Percentiles rank a stretch among this genome's conserved stretches.
phyloP scores from a whole-genome alignment of 139 green algal species.

The Klebsormidium nitens region DNA sequence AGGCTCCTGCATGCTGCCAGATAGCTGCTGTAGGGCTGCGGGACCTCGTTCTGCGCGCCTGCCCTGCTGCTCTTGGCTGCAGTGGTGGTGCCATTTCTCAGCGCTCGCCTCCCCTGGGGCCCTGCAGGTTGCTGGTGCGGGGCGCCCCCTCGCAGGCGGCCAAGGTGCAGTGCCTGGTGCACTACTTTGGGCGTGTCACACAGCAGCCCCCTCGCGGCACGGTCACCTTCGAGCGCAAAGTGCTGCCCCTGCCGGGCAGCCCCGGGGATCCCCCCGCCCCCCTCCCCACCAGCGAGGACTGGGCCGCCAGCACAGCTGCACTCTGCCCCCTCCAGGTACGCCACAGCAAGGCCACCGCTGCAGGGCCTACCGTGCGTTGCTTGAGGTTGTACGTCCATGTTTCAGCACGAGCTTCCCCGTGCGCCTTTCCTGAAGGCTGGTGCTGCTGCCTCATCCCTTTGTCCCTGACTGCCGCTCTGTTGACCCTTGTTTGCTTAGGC shows the following conservation, averaged over 20 bases:
- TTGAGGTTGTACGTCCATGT: too few relatives aligned
- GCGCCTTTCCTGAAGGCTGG: background rate
- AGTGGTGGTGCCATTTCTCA: too few relatives aligned
- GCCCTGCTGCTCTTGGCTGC: too few relatives aligned
- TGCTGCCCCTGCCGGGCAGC: slow-evolving; percentile 12
- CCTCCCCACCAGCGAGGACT: background rate
- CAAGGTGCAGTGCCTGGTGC: slow-evolving; percentile 29
- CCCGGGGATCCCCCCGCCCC: background rate
- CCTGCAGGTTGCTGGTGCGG: too few relatives aligned
- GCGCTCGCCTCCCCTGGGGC: too few relatives aligned
- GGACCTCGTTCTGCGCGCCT: too few relatives aligned
- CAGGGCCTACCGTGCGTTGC: too few relatives aligned
- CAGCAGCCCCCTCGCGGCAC: slow-evolving; percentile 4
- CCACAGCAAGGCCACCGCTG: too few relatives aligned
- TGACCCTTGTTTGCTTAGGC: background rate
- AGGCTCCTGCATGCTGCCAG: too few relatives aligned
- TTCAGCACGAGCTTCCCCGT: background rate
- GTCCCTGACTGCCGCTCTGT: background rate
- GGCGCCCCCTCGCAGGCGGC: background rate
- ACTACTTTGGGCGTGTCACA: slow-evolving; percentile 28
- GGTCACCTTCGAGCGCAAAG: slow-evolving; percentile 32
- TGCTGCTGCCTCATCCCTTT: background rate
- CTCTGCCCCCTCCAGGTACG: slow-evolving; percentile 13
- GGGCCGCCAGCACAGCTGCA: slow-evolving; percentile 3
- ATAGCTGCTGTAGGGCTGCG: too few relatives aligned